Percentiles rank a stretch among this genome's conserved stretches.
Conservation (phyloP, 2,329 filamentous ascomycete genomes). For the Exophiala oligosperma region DNA sequence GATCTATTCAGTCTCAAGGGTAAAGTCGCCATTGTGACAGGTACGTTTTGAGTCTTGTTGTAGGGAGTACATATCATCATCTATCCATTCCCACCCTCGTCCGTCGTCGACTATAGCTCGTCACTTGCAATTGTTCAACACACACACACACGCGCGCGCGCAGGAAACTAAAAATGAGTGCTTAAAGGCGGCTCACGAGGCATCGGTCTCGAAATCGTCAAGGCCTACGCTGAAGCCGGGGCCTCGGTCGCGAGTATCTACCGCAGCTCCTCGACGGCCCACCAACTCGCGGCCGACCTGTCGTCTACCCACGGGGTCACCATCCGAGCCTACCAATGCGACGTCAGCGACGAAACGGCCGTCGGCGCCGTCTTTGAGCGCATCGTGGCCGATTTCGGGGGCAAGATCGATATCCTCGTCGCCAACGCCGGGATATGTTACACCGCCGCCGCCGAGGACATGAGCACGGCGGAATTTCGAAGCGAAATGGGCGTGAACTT, state of each 20-base stretch:
- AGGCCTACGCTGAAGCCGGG: conserved; percentile 41
- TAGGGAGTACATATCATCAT: no score
- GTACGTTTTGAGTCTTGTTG: conserved; percentile 6
- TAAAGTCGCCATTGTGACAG: conserved; percentile 34
- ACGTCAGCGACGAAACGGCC: conserved; percentile 33
- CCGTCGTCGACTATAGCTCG: no score
- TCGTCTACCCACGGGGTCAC: conserved; percentile 31
- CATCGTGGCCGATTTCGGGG: conserved; percentile 41
- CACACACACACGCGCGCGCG: no score
- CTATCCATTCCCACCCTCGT: not conserved
- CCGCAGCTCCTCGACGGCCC: conserved; percentile 31
- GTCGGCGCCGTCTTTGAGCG: conserved; percentile 30
- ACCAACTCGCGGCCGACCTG: conserved; percentile 30
- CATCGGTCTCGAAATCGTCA: conserved; percentile 41
- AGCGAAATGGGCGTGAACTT: conserved; percentile 57
- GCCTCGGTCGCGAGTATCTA: conserved; percentile 40
- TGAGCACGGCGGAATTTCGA: conserved; percentile 52
- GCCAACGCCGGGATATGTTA: conserved; percentile 54
- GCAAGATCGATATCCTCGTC: conserved; percentile 45
- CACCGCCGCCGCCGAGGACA: conserved; percentile 57
- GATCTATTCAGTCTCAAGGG: conserved; percentile 34
- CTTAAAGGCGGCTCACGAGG: conserved; percentile 34
- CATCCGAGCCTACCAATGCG: conserved; percentile 38
- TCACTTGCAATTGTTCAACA: no score
- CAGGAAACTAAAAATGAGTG: no score